phyloP scores from a whole-genome alignment of 371 early-diverging fungal species.

The Zychaea mexicana region DNA sequence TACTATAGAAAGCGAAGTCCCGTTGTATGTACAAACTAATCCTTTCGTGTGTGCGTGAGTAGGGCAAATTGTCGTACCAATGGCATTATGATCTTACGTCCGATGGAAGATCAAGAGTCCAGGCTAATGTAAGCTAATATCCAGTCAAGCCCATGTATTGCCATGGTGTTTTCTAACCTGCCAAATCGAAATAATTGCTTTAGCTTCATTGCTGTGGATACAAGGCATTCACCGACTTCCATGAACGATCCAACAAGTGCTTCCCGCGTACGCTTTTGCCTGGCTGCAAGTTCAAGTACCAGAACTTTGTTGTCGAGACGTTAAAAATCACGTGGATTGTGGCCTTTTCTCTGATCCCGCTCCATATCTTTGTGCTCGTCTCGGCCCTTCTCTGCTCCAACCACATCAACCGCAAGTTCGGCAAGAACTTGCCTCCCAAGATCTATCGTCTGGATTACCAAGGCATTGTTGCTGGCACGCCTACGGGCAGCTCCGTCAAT shows the following conservation, averaged over 20 bases:
- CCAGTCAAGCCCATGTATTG: background rate
- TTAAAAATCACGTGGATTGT: constrained; percentile 50
- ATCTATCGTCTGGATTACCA: constrained; percentile 52
- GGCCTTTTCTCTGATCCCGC: constrained; percentile 52
- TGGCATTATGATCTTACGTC: constrained; percentile 48
- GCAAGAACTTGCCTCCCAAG: constrained; percentile 56
- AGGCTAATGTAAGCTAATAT: constrained; percentile 44
- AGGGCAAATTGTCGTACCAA: constrained; percentile 50
- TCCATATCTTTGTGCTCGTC: constrained; percentile 53
- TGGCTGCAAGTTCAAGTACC: constrained; percentile 52
- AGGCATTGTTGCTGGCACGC: constrained; percentile 49
- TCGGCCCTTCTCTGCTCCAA: constrained; percentile 59
- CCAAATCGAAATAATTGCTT: no score
- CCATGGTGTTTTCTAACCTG: no score
- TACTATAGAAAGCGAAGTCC: background rate
- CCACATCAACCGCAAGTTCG: constrained; percentile 57
- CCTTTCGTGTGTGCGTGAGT: no score
- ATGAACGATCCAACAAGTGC: constrained; percentile 60
- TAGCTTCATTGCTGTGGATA: constrained; percentile 67
- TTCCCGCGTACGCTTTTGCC: constrained; percentile 63
- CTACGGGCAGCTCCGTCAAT: constrained; percentile 47
- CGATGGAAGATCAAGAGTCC: constrained; percentile 41
- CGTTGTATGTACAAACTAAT: background rate
- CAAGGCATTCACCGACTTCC: constrained; percentile 53
- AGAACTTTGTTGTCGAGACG: constrained; percentile 45